Evolutionary conservation across 164 flowering plant genomes (phyloP).

Genomic region (Magnolia sinica): DNA sequence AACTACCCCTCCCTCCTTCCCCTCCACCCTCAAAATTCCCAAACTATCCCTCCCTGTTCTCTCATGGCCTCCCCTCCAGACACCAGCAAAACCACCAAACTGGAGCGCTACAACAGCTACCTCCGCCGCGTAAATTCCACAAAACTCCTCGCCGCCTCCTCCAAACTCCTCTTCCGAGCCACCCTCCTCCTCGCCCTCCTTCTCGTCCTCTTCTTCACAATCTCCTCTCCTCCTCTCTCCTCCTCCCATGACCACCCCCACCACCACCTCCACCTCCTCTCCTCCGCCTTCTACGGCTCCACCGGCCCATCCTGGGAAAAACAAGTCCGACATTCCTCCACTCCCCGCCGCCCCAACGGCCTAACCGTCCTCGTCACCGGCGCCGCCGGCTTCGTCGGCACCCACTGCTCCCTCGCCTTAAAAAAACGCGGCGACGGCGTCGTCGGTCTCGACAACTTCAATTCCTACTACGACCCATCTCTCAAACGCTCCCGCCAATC

Average conservation of each 20-base stretch:
- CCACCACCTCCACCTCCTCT: slow-evolving; percentile 39
- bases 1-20: neutral
- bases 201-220: slow-evolving; percentile 66
- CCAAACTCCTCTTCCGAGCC: slow-evolving; percentile 75
- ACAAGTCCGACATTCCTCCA: slow-evolving; percentile 51
- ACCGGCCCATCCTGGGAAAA: slow-evolving; percentile 50
- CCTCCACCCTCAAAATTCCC: neutral
- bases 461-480: slow-evolving; percentile 74
- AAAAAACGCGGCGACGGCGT: slow-evolving; percentile 94
- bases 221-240: slow-evolving; percentile 48
- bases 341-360: slow-evolving; percentile 53
- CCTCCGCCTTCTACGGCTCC: slow-evolving; percentile 38
- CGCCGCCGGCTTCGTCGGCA: slow-evolving; percentile 58
- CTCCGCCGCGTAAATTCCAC: slow-evolving; percentile 65
- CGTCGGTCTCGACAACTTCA: slow-evolving; percentile 85
- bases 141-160: slow-evolving; percentile 68
- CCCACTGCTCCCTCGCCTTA: slow-evolving; percentile 63
- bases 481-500: slow-evolving; percentile 69
- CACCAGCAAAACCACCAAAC: slow-evolving; percentile 61
- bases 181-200: slow-evolving; percentile 63
- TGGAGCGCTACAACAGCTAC: slow-evolving; percentile 84
- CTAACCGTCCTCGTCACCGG: slow-evolving; percentile 56
- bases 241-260: slow-evolving; percentile 16
- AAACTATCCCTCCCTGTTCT: neutral
- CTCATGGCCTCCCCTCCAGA: slow-evolving; percentile 6